These are phyloP conservation scores for Kwoniella dejecticola DNA, from an alignment of 768 basidiomycete genomes.

Conservation along the genomic window DNA sequence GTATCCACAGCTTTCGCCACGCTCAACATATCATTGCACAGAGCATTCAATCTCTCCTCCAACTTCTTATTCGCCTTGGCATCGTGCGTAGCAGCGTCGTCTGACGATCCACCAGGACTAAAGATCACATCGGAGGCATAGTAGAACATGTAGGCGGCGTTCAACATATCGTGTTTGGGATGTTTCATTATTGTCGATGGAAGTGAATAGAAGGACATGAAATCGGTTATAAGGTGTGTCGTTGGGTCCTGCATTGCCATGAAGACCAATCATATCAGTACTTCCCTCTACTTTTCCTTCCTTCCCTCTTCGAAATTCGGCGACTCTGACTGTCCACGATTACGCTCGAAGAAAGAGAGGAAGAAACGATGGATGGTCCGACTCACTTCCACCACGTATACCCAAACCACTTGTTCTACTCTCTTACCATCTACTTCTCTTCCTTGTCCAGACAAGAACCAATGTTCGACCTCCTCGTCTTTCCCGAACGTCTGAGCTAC, in stretches of 20 bases:
- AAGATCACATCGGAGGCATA: slow-evolving; percentile 83
- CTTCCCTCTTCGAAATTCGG: background rate
- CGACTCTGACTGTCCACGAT: too few relatives aligned
- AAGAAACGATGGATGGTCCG: too few relatives aligned
- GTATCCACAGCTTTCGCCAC: slow-evolving; percentile 68
- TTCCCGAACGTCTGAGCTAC: slow-evolving; percentile 70
- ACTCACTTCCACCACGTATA: slow-evolving; percentile 89
- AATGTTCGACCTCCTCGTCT: slow-evolving; percentile 78
- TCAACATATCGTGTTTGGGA: slow-evolving; percentile 69
- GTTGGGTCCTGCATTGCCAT: slow-evolving; percentile 73
- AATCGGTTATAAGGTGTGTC: slow-evolving; percentile 84
- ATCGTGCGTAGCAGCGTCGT: slow-evolving; percentile 58
- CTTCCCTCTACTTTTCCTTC: too few relatives aligned
- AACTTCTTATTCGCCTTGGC: slow-evolving; percentile 65
- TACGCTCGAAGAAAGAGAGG: too few relatives aligned
- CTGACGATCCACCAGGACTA: slow-evolving; percentile 48
- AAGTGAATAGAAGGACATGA: slow-evolving; percentile 94
- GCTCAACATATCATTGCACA: slow-evolving; percentile 78
- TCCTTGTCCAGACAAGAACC: slow-evolving; percentile 83
- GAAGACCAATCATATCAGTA: too few relatives aligned
- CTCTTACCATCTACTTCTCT: slow-evolving; percentile 61
- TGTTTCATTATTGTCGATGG: slow-evolving; percentile 88
- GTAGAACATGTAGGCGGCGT: slow-evolving; percentile 95
- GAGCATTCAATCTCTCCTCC: slow-evolving; percentile 68
- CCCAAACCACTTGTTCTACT: slow-evolving; percentile 86